phyloP scores from a whole-genome alignment of 1,139 yeast species.

The Candida labiduridarum region DNA sequence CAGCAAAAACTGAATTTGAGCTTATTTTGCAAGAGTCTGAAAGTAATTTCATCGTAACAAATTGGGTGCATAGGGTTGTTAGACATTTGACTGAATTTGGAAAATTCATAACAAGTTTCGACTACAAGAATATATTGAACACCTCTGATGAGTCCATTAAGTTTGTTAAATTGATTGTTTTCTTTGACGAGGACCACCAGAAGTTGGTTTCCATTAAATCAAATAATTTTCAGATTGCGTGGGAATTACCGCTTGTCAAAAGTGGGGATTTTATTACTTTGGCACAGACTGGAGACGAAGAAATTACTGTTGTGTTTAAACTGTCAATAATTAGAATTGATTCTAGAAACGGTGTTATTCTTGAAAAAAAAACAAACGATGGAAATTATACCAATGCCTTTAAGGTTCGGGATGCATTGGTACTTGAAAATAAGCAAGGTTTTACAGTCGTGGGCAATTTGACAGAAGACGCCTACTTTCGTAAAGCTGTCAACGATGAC shows the following conservation, averaged over 20 bases:
- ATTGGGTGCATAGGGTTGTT: constrained; percentile 33
- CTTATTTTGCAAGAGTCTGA: constrained; percentile 34
- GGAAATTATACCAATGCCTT: constrained; percentile 9
- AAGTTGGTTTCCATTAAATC: constrained; percentile 36
- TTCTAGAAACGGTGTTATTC: constrained; percentile 28
- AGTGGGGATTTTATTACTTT: constrained; percentile 21
- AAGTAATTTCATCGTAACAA: constrained; percentile 24
- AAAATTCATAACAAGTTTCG: constrained; percentile 21
- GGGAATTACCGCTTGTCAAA: constrained; percentile 24
- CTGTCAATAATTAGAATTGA: constrained; percentile 21
- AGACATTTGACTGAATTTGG: constrained; percentile 44
- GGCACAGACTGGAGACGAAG: constrained; percentile 16
- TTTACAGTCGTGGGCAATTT: background rate
- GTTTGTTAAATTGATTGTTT: constrained; percentile 37
- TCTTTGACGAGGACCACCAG: constrained; percentile 24
- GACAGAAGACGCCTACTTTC: constrained; percentile 17
- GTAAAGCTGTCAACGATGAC: constrained; percentile 13
- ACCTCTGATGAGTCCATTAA: constrained; percentile 22
- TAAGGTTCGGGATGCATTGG: constrained; percentile 10
- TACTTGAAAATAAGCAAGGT: constrained; percentile 11
- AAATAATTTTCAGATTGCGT: constrained; percentile 27
- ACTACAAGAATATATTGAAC: constrained; percentile 9
- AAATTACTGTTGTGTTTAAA: constrained; percentile 25
- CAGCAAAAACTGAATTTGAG: constrained; percentile 30
- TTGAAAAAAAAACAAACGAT: constrained; percentile 7